Evolutionary conservation across 371 early-diverging fungal species (phyloP), one percentile per base, ranked within the genome.

Genomic region (Gilbertella persicaria): DNA sequence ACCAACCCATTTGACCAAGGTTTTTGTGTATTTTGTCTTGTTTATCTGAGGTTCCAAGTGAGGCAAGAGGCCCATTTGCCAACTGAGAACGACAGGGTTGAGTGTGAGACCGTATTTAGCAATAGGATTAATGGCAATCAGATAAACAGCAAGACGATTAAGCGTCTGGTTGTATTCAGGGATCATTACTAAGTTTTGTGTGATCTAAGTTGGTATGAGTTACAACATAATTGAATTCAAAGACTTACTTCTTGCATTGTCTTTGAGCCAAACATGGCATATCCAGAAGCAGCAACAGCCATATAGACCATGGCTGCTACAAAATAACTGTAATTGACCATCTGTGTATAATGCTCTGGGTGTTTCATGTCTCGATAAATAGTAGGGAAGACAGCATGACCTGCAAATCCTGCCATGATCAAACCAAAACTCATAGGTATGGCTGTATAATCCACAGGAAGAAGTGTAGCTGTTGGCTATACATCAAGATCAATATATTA

Each of bases 251-350:
- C 87, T 61, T 83, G 73, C 66, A 73, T 67, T 9, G 79, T 75
- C 13, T 41, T 57, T 50, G 73, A 63, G 0, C 90, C 92, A 82
- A 89, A 91, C 92, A 90, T 92, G 13, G 75, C 20, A 66, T 89
- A 90, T 7, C 92, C 90, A 50, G 66, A 63, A n/a, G 66, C 66
- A n/a, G 69, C 73, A 3, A 77, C 68, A 16, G 49, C 50, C 26
- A 71, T 60, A 38, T 73, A 77, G 20, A 73, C 64, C 12, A 62
- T 19, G 4, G 69, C 56, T 8, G 73, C 67, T 0, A 55, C 61
- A 0, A 63, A 12, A 44, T 77, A 77, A n/a, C 71, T 67, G n/a
- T 36, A 66, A 30, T 76, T 73, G 8, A 76, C 78, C 78, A 78
- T 68, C 4, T 56, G 35, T 1, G 33, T 49, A 48, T 65, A 78